Percentiles rank a stretch among this genome's conserved stretches.
Conservation (phyloP, 1,139 yeast species). For the Schwanniomyces etchellsii region DNA sequence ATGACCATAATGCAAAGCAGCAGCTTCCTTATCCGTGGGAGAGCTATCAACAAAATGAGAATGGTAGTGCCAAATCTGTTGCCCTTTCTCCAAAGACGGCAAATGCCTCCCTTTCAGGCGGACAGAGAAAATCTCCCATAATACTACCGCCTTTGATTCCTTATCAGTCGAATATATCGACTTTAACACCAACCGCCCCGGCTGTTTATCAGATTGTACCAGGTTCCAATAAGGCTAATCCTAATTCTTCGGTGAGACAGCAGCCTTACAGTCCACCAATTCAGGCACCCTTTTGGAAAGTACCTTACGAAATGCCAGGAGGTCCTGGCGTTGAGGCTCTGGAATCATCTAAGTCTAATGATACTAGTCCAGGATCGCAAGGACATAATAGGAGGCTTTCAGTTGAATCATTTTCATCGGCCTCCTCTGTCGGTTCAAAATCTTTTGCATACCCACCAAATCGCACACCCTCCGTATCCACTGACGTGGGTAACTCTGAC, state of each 20-base stretch:
- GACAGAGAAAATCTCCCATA: slow-evolving; percentile 12
- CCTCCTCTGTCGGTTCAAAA: slow-evolving; percentile 28
- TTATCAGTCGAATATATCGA: neutral
- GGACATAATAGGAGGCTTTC: slow-evolving; percentile 26
- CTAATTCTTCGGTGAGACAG: neutral
- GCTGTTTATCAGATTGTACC: no score
- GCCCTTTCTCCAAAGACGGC: no score
- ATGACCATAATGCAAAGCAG: neutral
- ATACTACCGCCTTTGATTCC: slow-evolving; percentile 20
- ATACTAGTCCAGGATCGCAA: slow-evolving; percentile 3
- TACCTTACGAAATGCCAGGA: slow-evolving; percentile 46
- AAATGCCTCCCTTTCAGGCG: slow-evolving; percentile 2
- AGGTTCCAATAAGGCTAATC: no score
- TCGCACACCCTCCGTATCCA: slow-evolving; percentile 18
- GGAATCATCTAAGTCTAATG: slow-evolving; percentile 1
- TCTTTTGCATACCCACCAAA: slow-evolving; percentile 21
- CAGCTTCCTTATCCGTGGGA: slow-evolving; percentile 1
- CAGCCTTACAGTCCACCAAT: slow-evolving; percentile 25
- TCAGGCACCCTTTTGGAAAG: slow-evolving; percentile 48
- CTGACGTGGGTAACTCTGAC: slow-evolving; percentile 24
- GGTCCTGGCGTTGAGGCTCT: slow-evolving; percentile 5
- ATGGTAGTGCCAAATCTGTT: neutral
- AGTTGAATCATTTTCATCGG: slow-evolving; percentile 28
- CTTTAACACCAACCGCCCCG: slow-evolving; percentile 1
- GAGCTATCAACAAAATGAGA: neutral